Percentiles rank a stretch among this genome's conserved stretches.
phyloP scores from a whole-genome alignment of 108 stramenopile species.

The Mediolabrus comicus region DNA sequence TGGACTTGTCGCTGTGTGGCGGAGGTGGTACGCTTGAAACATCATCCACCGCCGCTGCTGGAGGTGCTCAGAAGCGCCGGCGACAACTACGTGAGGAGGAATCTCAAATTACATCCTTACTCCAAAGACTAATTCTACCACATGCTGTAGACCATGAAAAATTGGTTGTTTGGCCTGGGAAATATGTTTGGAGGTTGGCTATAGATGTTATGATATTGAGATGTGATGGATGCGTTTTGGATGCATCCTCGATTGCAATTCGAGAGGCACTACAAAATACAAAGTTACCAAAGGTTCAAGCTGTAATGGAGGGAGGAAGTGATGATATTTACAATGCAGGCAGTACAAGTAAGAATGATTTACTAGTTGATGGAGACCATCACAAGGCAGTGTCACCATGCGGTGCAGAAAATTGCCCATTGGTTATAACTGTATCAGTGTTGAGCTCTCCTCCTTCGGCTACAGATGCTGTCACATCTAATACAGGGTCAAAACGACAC shows the following conservation, averaged over 20 bases:
- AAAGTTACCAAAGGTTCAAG: conserved; percentile 47
- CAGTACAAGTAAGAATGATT: conserved; percentile 32
- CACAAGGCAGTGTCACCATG: conserved; percentile 43
- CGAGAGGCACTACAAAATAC: conserved; percentile 54
- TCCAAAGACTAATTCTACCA: conserved; percentile 53
- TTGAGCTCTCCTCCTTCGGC: conserved; percentile 29
- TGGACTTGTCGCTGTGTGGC: conserved; percentile 50
- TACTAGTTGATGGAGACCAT: conserved; percentile 58
- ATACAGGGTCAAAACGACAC: conserved; percentile 1
- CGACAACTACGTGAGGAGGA: conserved; percentile 29
- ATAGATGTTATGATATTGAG: conserved; percentile 65
- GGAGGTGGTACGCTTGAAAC: conserved; percentile 9
- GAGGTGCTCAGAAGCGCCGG: background rate
- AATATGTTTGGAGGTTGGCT: conserved; percentile 65
- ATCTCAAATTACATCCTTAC: conserved; percentile 46
- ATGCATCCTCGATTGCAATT: conserved; percentile 60
- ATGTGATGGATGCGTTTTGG: conserved; percentile 61
- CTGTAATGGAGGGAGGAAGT: conserved; percentile 10
- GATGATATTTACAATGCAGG: conserved; percentile 11
- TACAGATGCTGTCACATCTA: conserved; percentile 3
- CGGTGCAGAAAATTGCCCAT: conserved; percentile 53
- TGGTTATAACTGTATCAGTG: conserved; percentile 58
- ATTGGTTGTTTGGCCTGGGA: conserved; percentile 55
- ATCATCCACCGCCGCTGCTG: background rate
- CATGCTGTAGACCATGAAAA: conserved; percentile 47